Evolutionary conservation across 2,329 filamentous ascomycete genomes (phyloP).

Genomic region (Trichocomaceae sp.): DNA sequence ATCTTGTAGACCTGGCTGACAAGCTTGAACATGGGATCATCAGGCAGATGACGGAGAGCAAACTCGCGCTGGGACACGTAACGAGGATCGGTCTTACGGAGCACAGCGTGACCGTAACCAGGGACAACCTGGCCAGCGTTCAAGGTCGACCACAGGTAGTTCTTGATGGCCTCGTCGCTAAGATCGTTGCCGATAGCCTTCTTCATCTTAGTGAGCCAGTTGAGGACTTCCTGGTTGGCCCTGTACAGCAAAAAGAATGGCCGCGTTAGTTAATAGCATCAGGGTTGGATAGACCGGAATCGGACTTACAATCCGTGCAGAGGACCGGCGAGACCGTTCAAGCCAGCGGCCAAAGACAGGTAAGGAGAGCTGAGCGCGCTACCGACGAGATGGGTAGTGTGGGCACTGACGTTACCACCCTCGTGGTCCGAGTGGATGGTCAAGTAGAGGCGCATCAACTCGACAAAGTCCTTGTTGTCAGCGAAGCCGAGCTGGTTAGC

Average conservation of each 20-base stretch:
- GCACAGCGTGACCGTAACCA: constrained; percentile 96
- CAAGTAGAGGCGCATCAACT: constrained; percentile 97
- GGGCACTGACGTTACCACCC: constrained; percentile 96
- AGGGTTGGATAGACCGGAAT: not conserved
- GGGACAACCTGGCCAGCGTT: constrained; percentile 94
- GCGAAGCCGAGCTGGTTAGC: constrained; percentile 98
- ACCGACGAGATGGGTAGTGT: constrained; percentile 97
- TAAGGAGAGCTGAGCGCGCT: constrained; percentile 94
- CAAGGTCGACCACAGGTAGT: constrained; percentile 98
- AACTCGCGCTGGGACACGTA: constrained; percentile 98
- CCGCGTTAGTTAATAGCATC: not conserved
- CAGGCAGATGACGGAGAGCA: constrained; percentile 83
- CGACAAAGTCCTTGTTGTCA: constrained; percentile 91
- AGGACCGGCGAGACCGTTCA: constrained; percentile 96
- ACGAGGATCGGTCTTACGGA: constrained; percentile 98
- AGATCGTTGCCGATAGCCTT: constrained; percentile 86
- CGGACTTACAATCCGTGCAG: constrained; percentile 73
- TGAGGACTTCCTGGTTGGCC: constrained; percentile 98
- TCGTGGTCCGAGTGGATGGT: constrained; percentile 99
- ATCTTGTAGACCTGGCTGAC: constrained; percentile 99
- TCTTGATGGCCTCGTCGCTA: constrained; percentile 90
- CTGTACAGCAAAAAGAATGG: constrained; percentile 19
- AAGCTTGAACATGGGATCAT: constrained; percentile 99
- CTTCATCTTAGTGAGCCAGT: constrained; percentile 99
- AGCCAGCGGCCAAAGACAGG: constrained; percentile 90